These are phyloP conservation scores for Fusarium compactum DNA, from an alignment of 2,329 filamentous ascomycete species.

Conservation along the genomic window DNA sequence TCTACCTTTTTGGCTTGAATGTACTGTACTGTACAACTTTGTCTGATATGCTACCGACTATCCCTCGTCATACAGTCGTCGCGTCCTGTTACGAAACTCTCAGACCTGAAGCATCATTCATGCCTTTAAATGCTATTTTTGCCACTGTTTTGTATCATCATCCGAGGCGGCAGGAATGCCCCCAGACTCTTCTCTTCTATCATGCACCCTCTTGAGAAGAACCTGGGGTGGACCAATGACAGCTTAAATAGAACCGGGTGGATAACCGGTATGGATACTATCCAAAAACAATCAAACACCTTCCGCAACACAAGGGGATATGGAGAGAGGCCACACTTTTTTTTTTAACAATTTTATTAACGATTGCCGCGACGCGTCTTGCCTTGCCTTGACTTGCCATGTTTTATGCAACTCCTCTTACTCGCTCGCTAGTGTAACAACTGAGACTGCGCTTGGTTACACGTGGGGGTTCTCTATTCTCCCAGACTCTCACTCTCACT, in stretches of 20 bases:
- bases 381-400: not conserved
- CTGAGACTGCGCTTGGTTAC: conserved; percentile 3
- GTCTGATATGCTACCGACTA: not conserved
- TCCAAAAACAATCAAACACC: conserved; percentile 28
- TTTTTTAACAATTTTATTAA: conserved; percentile 18
- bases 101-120: not conserved
- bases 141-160: conserved; percentile 16
- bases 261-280: conserved; percentile 5
- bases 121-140: conserved; percentile 16
- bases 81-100: conserved; percentile 23
- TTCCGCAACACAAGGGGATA: conserved; percentile 12
- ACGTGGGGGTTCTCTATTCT: not conserved
- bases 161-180: not conserved
- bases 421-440: conserved; percentile 22
- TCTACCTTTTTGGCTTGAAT: not conserved
- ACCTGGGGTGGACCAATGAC: not conserved
- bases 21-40: conserved; percentile 5
- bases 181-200: not conserved
- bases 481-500: not conserved
- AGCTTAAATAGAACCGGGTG: not conserved
- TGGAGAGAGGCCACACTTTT: not conserved
- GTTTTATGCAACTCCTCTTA: conserved; percentile 11
- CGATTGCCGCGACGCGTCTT: conserved; percentile 27
- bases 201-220: not conserved
- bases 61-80: conserved; percentile 24